Conservation (phyloP, 495 filamentous ascomycete genomes). For the Antarctomyces pellizariae region DNA sequence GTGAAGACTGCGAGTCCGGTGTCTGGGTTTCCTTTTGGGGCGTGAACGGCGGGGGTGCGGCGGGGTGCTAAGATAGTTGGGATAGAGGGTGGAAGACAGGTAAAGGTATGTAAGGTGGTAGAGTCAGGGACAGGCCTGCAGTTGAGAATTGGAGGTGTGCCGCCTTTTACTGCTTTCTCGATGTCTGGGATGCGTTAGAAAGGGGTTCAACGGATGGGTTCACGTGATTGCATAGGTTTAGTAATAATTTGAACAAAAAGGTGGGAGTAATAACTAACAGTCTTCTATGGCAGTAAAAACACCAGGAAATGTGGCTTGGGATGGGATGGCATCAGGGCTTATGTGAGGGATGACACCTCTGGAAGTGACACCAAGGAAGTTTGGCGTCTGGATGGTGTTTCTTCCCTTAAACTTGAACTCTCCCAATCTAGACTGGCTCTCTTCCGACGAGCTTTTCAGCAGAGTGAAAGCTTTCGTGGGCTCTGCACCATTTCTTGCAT, state of each 20-base stretch:
- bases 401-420: slow-evolving; percentile 33
- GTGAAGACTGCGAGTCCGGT: slow-evolving; percentile 55
- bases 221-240: slow-evolving; percentile 1
- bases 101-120: slow-evolving; percentile 50
- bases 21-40: slow-evolving; percentile 49
- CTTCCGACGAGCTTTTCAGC: slow-evolving; percentile 15
- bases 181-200: slow-evolving; percentile 36
- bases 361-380: slow-evolving; percentile 56
- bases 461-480: slow-evolving; percentile 12
- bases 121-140: slow-evolving; percentile 17
- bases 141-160: slow-evolving; percentile 19
- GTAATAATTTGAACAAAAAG: slow-evolving; percentile 1
- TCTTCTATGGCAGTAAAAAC: slow-evolving; percentile 78
- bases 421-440: slow-evolving; percentile 30
- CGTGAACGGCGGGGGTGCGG: slow-evolving; percentile 47
- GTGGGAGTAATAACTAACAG: slow-evolving; percentile 33
- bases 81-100: slow-evolving; percentile 23
- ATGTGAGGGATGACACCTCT: slow-evolving; percentile 70
- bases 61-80: slow-evolving; percentile 62
- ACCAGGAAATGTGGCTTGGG: slow-evolving; percentile 37
- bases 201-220: slow-evolving; percentile 9
- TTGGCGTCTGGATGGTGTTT: slow-evolving; percentile 47
- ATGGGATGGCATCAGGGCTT: slow-evolving; percentile 55
- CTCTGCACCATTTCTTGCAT: too few relatives aligned
- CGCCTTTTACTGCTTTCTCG: slow-evolving; percentile 33